phyloP scores from a whole-genome alignment of 495 filamentous ascomycete genomes.

The Neurospora africana region DNA sequence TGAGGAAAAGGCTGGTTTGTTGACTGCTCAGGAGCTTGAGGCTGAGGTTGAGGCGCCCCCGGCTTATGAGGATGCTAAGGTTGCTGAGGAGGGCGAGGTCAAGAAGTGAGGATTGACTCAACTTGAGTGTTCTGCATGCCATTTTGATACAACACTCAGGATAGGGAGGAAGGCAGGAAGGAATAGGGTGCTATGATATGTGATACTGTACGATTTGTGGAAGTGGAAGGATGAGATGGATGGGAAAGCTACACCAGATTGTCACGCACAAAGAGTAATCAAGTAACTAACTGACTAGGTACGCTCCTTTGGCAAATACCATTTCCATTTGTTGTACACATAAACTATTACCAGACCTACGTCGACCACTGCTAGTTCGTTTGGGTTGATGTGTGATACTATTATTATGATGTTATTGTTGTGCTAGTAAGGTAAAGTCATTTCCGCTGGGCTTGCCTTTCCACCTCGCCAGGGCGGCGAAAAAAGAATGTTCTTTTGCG shows the following conservation, averaged over 20 bases:
- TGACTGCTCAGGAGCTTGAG: constrained; percentile 25
- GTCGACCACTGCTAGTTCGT: background rate
- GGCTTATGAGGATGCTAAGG: constrained; percentile 23
- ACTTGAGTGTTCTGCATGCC: too few relatives aligned
- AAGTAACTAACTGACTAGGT: background rate
- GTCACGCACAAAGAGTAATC: background rate
- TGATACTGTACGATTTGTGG: background rate
- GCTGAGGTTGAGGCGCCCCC: constrained; percentile 17
- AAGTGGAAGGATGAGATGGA: background rate
- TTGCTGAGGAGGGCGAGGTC: background rate
- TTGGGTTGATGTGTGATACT: background rate
- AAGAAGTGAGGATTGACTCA: background rate
- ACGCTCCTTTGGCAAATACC: background rate
- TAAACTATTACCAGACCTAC: background rate
- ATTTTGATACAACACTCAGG: too few relatives aligned
- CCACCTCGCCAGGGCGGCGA: too few relatives aligned
- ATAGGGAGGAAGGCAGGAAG: too few relatives aligned
- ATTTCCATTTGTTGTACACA: background rate
- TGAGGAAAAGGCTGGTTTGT: constrained; percentile 35
- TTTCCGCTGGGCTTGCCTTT: background rate
- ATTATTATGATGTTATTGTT: background rate
- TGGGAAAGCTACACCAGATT: background rate
- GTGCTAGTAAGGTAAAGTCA: background rate
- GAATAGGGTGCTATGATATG: background rate
- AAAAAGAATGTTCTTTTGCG: too few relatives aligned